Base-by-base conservation (phyloP, 2,329 filamentous ascomycete genomes). In the Aspergillus sp. region DNA sequence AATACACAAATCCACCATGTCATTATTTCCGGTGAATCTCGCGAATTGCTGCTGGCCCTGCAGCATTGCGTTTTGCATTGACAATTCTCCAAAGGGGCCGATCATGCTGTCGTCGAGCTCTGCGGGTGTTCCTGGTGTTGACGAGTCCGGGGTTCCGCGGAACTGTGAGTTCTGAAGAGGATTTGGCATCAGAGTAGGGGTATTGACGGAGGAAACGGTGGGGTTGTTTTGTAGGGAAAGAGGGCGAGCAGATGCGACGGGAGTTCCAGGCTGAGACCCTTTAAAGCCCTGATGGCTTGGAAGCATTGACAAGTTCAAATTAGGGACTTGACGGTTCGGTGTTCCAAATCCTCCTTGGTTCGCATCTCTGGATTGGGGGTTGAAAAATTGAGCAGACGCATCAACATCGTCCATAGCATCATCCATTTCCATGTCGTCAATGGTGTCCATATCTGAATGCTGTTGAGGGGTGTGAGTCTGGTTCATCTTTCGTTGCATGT, bases 351-450 rank as follows among this genome's bases (percentile, higher is more conserved):
- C 82, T 56, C 81, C 79, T 66, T 89, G 87, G 45, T 87, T 83
- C 19, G 86, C 84, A 68, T 89, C 86, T 66, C 90, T 89, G 68
- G 90, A 86, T 37, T 86, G 84, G 62, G 84, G 81, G 51, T 87
- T 72, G 59, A 76, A 79, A 56, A 77, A 58, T 61, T 78, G 67
- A 49, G 73, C 66, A 52, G 73, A 62, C 60, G 72, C 60, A 68
- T 79, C 65, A 14, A 65, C 69, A 65, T 79, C 70, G 58, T 85
- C 87, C 49, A 90, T 81, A 7, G 87, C 84, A 66, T 96, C 92
- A 69, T 98, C 93, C 88, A 98, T 90, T 69, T 98, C 93, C 93
- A 98, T 97, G 69, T 96, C 91, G 52, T 91, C 92, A 31, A 96
- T 85, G 17, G 90, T 87, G 69, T 96, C 93, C 80, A 96, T 87